A percentile compares a stretch with the other conserved stretches of the same genome.
These are phyloP conservation scores for Solanum hybrid DNA, from an alignment of 305 asterid genomes.

Conservation along the genomic window DNA sequence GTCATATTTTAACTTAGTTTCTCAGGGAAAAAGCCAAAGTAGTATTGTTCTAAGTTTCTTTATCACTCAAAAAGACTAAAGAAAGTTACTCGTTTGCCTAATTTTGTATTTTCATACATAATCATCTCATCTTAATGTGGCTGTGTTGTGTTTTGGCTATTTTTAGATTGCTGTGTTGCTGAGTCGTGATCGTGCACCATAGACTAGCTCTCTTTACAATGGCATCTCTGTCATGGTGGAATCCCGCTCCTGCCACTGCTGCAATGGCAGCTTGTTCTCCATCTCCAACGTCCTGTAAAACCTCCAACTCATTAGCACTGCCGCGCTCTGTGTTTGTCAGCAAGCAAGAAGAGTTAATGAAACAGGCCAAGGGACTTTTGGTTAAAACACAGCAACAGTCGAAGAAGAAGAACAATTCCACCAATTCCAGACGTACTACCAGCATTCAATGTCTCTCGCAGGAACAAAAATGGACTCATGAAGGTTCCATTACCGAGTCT, in stretches of 20 bases:
- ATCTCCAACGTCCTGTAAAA: neutral
- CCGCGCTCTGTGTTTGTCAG: slow-evolving; percentile 2
- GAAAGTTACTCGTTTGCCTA: neutral
- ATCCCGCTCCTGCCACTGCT: neutral
- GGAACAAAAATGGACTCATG: slow-evolving; percentile 14
- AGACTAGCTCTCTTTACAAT: neutral
- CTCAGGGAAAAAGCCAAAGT: neutral
- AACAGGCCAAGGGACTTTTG: neutral
- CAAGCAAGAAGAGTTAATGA: neutral
- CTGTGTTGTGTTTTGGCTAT: neutral
- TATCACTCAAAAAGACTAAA: neutral
- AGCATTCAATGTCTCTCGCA: slow-evolving; percentile 4
- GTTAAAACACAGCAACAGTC: neutral
- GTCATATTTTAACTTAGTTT: neutral
- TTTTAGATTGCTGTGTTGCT: neutral
- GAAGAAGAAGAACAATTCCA: neutral
- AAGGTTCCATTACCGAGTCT: slow-evolving; percentile 10
- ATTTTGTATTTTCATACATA: neutral
- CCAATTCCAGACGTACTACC: neutral
- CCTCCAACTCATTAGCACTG: neutral
- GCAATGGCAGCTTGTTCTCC: neutral
- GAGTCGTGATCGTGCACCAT: neutral
- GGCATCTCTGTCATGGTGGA: slow-evolving; percentile 13
- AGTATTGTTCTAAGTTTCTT: neutral
- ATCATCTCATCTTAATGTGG: neutral